Base-by-base conservation (phyloP, 164 flowering plant species). In the Magnolia kwangsiensis region DNA sequence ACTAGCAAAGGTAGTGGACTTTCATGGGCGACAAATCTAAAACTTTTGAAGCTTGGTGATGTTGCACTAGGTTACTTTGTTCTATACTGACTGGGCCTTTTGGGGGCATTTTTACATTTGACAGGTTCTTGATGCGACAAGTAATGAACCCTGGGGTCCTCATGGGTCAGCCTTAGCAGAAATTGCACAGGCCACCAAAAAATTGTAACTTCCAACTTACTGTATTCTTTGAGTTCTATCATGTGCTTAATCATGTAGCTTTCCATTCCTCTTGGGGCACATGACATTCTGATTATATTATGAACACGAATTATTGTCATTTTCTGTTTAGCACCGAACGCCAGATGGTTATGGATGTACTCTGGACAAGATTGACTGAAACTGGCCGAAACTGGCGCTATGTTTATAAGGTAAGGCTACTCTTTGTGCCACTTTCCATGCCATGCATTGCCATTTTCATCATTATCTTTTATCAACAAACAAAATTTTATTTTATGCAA, bases 131-230 rank as follows among this genome's bases (percentile, higher is more conserved):
- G 99, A 96, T 91, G 98, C 99, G 20, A 96, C 99, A 31, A 93
- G 89, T 77, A 83, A 89, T 84, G 99, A 95, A 84, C 97, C 99
- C 59, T 96, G 99, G 98, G 99, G 99, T 79, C 99, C 99, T 82
- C 99, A 96, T 86, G 99, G 99, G 59, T 80, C 97, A 78, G 98
- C 82, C 58, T 83, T 96, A 84, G 91, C 96, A 19, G 99, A 96
- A 82, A 90, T 96, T 67, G 98, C 99, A n/a, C 91, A 91, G 75
- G 96, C 98, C 78, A 96, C 99, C 8, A 93, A 89, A 75, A 96
- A 91, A 89, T 93, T 90, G 99, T 96, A 90, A 69, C 4, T 73
- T 72, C 75, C 72, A 4, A 37, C n/a, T 73, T 23, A 37, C 45
- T 5, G 45, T n/a, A 18, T 23, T 13, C 8, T 21, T 67, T 13